Conservation (phyloP, 2,329 filamentous ascomycete genomes). For the Scedosporium boydii region DNA sequence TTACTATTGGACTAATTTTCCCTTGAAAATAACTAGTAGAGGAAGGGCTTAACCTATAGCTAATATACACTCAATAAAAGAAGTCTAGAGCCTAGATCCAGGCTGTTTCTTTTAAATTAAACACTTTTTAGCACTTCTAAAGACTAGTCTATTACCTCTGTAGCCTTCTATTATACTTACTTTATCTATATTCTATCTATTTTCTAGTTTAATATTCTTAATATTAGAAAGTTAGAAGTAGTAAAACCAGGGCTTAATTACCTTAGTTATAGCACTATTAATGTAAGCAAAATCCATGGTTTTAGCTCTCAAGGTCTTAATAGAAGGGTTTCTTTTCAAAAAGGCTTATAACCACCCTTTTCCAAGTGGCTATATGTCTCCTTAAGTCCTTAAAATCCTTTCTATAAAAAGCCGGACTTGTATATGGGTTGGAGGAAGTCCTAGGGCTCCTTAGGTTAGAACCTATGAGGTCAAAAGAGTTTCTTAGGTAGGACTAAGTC, state of each 20-base stretch:
- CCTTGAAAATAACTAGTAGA: not conserved
- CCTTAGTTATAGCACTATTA: not conserved
- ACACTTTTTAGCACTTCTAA: not conserved
- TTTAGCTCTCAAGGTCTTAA: not conserved
- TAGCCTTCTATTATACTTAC: too few species aligned
- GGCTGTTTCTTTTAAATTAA: not conserved
- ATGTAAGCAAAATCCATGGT: not conserved
- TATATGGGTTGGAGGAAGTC: not conserved
- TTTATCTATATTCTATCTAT: too few species aligned
- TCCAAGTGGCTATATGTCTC: not conserved
- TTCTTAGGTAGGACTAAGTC: too few species aligned
- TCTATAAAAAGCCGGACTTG: not conserved
- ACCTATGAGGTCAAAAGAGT: not conserved
- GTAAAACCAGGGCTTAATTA: not conserved
- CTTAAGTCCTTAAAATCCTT: not conserved
- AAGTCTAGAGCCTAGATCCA: not conserved
- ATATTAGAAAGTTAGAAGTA: too few species aligned
- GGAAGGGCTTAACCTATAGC: not conserved
- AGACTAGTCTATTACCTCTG: too few species aligned
- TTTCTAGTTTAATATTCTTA: too few species aligned
- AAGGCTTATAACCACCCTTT: not conserved
- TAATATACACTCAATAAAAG: not conserved
- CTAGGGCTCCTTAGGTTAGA: not conserved
- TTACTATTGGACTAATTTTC: not conserved
- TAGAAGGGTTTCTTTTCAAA: not conserved